Conservation (phyloP, 306 rosid species). For the Hylodesmum podocarpum region DNA sequence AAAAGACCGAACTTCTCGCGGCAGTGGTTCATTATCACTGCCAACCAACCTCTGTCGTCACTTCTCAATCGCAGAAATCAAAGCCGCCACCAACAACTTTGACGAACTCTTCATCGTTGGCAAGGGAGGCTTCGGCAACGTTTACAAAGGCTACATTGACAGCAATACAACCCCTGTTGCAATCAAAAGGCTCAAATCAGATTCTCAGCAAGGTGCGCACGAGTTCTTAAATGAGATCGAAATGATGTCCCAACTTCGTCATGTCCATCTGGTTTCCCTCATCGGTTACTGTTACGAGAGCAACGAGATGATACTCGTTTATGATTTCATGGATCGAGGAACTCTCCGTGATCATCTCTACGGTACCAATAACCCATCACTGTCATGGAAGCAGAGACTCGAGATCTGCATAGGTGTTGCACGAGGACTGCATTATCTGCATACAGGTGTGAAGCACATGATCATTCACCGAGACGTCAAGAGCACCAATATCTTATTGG, state of each 20-base stretch:
- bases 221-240: slow-evolving; percentile 55
- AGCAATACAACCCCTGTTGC: neutral
- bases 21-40: neutral
- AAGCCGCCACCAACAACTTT: slow-evolving; percentile 31
- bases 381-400: slow-evolving; percentile 38
- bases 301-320: neutral
- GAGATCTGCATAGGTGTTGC: neutral
- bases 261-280: slow-evolving; percentile 35
- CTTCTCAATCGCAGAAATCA: slow-evolving; percentile 24
- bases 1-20: neutral
- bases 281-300: slow-evolving; percentile 43
- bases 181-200: neutral
- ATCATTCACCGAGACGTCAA: slow-evolving; percentile 1
- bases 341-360: slow-evolving; percentile 27
- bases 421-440: neutral
- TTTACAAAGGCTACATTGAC: neutral
- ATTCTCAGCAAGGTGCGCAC: slow-evolving; percentile 27
- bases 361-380: neutral
- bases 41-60: slow-evolving; percentile 21
- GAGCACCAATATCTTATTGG: neutral
- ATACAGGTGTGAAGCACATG: neutral
- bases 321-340: slow-evolving; percentile 11
- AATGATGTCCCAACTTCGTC: slow-evolving; percentile 51
- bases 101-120: slow-evolving; percentile 11
- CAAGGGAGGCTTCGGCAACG: slow-evolving; percentile 8